Conservation (phyloP, 2,329 filamentous ascomycete genomes). For the Claviceps capensis region DNA sequence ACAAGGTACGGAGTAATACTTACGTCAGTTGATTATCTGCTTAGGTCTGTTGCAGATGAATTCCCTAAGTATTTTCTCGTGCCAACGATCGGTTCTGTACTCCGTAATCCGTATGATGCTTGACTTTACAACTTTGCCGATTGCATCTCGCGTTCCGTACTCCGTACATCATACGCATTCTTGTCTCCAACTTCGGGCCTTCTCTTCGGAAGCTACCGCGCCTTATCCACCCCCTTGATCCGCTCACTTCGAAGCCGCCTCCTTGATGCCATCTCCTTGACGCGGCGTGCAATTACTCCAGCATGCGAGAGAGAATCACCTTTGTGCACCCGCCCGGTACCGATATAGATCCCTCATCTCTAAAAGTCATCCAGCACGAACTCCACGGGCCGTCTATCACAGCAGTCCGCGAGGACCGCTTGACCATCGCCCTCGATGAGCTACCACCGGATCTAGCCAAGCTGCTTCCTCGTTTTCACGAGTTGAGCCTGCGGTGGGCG, state of each 20-base stretch:
- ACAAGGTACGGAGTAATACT: too few relatives aligned
- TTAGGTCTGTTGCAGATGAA: too few relatives aligned
- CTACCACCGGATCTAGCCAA: conserved; percentile 53
- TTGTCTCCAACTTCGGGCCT: background rate
- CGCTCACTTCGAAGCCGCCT: too few relatives aligned
- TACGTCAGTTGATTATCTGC: too few relatives aligned
- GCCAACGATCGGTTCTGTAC: too few relatives aligned
- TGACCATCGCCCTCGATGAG: conserved; percentile 62
- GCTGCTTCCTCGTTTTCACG: conserved; percentile 49
- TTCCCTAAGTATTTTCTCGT: too few relatives aligned
- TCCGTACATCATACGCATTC: too few relatives aligned
- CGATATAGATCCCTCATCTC: conserved; percentile 47
- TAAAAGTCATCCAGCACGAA: conserved; percentile 42
- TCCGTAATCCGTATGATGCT: too few relatives aligned
- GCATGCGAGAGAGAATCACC: conserved; percentile 68
- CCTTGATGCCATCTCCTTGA: too few relatives aligned
- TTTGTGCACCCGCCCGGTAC: conserved; percentile 56
- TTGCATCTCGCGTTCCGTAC: too few relatives aligned
- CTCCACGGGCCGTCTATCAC: conserved; percentile 44
- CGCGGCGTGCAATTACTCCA: conserved; percentile 5
- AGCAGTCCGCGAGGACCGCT: conserved; percentile 63
- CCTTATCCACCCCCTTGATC: background rate
- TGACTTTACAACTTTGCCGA: too few relatives aligned
- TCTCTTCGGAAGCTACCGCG: too few relatives aligned
- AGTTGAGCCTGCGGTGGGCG: conserved; percentile 73